These are phyloP conservation scores for Ceratocystis colombiana DNA, from an alignment of 2,329 filamentous ascomycete genomes.

Conservation along the genomic window DNA sequence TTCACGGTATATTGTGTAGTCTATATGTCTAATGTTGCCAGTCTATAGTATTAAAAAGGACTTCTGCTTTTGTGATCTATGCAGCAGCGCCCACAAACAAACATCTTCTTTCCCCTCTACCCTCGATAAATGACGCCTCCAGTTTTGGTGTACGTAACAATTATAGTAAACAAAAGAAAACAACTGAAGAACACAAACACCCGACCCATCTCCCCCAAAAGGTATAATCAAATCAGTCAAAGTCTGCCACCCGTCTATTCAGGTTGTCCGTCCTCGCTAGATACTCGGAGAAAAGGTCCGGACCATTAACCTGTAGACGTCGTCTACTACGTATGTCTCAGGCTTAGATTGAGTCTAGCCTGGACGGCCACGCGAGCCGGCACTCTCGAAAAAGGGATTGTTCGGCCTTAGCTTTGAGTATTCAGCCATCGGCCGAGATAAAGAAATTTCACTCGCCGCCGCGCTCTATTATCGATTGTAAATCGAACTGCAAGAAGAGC, in stretches of 20 bases:
- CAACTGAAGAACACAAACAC: neutral
- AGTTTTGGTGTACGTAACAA: slow-evolving; percentile 3
- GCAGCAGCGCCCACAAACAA: slow-evolving; percentile 9
- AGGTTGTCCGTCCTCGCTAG: neutral
- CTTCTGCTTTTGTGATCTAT: slow-evolving; percentile 15
- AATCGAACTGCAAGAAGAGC: no score
- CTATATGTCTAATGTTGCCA: slow-evolving; percentile 24
- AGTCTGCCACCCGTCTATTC: neutral
- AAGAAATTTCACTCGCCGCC: no score
- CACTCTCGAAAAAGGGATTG: no score
- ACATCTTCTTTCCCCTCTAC: neutral
- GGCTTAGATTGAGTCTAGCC: neutral
- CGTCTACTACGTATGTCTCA: no score
- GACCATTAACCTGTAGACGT: no score
- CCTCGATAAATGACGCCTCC: slow-evolving; percentile 5
- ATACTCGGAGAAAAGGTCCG: no score
- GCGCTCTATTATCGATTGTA: no score
- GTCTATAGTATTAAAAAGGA: slow-evolving; percentile 24
- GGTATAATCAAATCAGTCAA: slow-evolving; percentile 5
- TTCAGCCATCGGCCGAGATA: neutral
- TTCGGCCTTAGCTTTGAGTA: no score
- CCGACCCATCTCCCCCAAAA: neutral
- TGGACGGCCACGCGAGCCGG: neutral
- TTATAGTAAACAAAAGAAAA: slow-evolving; percentile 6
- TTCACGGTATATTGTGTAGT: slow-evolving; percentile 23